A percentile compares a stretch with the other conserved stretches of the same genome.
phyloP scores from a whole-genome alignment of 1,284 basidiomycete species.

The Rhizopogon parksii region DNA sequence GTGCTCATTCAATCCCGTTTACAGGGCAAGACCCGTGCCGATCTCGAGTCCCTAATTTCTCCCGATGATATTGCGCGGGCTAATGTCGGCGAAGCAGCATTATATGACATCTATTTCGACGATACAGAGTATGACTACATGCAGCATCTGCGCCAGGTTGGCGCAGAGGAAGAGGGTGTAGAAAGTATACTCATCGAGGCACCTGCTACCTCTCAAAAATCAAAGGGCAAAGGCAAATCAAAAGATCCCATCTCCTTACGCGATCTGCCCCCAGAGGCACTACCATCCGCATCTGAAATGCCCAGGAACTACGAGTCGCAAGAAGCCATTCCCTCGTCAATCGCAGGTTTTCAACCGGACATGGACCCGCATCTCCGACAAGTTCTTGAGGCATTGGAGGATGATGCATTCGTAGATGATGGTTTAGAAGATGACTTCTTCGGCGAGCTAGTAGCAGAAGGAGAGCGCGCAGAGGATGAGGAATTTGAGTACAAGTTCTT shows the following conservation, averaged over 20 bases:
- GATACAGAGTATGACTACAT: conserved; percentile 99
- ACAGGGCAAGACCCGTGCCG: conserved; percentile 72
- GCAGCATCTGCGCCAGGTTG: conserved; percentile 85
- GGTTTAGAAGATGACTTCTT: conserved; percentile 70
- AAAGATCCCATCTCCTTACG: conserved; percentile 33
- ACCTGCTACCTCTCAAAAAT: conserved; percentile 37
- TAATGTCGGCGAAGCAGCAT: conserved; percentile 79
- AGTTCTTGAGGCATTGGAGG: conserved; percentile 90
- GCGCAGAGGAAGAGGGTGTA: conserved; percentile 66
- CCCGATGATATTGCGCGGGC: conserved; percentile 49
- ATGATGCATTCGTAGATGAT: conserved; percentile 89
- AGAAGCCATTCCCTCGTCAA: conserved; percentile 72
- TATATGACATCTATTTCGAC: conserved; percentile 93
- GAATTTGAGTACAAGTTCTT: conserved; percentile 61
- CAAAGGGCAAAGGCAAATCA: conserved; percentile 18
- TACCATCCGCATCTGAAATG: conserved; percentile 70
- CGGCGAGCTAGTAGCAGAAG: conserved; percentile 64
- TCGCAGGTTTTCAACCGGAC: conserved; percentile 88
- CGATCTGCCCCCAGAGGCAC: conserved; percentile 62
- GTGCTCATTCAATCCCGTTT: conserved; percentile 7
- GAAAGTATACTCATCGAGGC: conserved; percentile 75
- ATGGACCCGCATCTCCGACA: conserved; percentile 97
- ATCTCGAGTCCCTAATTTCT: conserved; percentile 60
- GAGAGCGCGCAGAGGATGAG: conserved; percentile 55
- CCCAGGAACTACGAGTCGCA: conserved; percentile 71